phyloP scores from a whole-genome alignment of 768 basidiomycete species.

The Rhizopogon vesiculosus region DNA sequence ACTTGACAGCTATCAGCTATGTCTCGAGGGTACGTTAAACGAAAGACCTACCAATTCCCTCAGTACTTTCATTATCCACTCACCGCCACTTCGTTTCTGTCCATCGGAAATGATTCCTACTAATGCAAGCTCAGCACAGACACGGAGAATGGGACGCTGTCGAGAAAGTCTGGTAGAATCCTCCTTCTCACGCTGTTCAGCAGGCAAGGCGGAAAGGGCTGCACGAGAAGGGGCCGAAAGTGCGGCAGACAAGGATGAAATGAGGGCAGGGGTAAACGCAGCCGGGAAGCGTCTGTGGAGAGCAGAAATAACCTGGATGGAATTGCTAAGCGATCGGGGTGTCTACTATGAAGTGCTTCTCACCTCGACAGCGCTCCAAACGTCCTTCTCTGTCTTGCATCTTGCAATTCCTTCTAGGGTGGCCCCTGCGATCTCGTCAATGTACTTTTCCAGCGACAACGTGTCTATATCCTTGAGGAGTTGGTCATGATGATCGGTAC shows the following conservation, averaged over 20 bases:
- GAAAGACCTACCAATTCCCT: slow-evolving; percentile 70
- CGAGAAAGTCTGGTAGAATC: slow-evolving; percentile 72
- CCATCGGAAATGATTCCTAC: slow-evolving; percentile 79
- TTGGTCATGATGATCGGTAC: slow-evolving; percentile 75
- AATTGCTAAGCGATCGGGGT: slow-evolving; percentile 1
- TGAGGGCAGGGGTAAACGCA: slow-evolving; percentile 69
- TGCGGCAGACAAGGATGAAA: slow-evolving; percentile 52
- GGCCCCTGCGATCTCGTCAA: slow-evolving; percentile 90
- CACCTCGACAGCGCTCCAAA: slow-evolving; percentile 92
- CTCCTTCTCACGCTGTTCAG: slow-evolving; percentile 91
- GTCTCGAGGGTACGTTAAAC: slow-evolving; percentile 2
- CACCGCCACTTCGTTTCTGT: slow-evolving; percentile 67
- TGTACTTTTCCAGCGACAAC: slow-evolving; percentile 90
- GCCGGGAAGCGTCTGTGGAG: slow-evolving; percentile 84
- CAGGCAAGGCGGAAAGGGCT: slow-evolving; percentile 48
- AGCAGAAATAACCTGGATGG: slow-evolving; percentile 79
- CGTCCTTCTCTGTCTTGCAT: slow-evolving; percentile 91
- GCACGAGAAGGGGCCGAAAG: slow-evolving; percentile 57
- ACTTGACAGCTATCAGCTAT: slow-evolving; percentile 36
- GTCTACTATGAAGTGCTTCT: slow-evolving; percentile 12
- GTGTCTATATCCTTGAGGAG: slow-evolving; percentile 90
- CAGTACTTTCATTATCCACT: slow-evolving; percentile 85
- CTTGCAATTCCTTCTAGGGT: slow-evolving; percentile 78
- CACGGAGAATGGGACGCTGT: slow-evolving; percentile 81
- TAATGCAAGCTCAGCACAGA: slow-evolving; percentile 87